A percentile compares a stretch with the other conserved stretches of the same genome.
Evolutionary conservation across 2,329 filamentous ascomycete species (phyloP).

Genomic region (Alternaria ventricosa): DNA sequence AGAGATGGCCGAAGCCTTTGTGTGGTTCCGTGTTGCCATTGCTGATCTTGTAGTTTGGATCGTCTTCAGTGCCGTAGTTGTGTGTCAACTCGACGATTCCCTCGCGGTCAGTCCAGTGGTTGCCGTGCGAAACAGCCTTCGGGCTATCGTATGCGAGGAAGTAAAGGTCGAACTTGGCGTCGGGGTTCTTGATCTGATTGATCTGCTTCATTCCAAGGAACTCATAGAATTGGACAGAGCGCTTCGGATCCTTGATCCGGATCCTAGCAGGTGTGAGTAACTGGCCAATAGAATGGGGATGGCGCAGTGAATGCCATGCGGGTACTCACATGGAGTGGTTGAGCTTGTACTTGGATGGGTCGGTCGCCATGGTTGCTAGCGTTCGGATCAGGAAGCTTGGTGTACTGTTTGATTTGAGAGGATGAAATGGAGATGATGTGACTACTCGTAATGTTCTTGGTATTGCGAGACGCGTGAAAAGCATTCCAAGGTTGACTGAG

Average conservation of each 20-base stretch:
- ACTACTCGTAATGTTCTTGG: slow-evolving; percentile 11
- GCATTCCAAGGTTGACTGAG: slow-evolving; percentile 37
- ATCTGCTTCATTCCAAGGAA: slow-evolving; percentile 87
- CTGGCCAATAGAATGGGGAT: slow-evolving; percentile 6
- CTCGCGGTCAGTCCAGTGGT: slow-evolving; percentile 80
- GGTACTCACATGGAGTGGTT: slow-evolving; percentile 62
- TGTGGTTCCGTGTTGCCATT: slow-evolving; percentile 94
- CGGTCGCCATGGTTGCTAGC: slow-evolving; percentile 61
- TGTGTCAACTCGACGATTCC: slow-evolving; percentile 86
- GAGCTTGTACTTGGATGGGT: slow-evolving; percentile 69
- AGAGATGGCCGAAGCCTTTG: slow-evolving; percentile 84
- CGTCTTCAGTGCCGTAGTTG: slow-evolving; percentile 87
- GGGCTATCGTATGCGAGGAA: slow-evolving; percentile 89
- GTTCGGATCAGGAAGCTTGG: slow-evolving; percentile 24
- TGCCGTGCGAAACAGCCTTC: slow-evolving; percentile 73
- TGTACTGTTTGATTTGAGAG: slow-evolving; percentile 12
- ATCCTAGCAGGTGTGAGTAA: slow-evolving; percentile 48
- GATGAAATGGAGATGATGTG: slow-evolving; percentile 9
- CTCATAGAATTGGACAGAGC: slow-evolving; percentile 87
- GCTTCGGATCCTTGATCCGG: slow-evolving; percentile 91
- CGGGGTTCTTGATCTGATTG: slow-evolving; percentile 80
- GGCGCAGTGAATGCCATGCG: slow-evolving; percentile 8
- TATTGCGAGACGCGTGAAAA: slow-evolving; percentile 25
- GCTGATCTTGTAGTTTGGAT: slow-evolving; percentile 78
- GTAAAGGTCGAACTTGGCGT: slow-evolving; percentile 93